Conservation (phyloP, 1,139 yeast genomes). For the Taphrina sp. region DNA sequence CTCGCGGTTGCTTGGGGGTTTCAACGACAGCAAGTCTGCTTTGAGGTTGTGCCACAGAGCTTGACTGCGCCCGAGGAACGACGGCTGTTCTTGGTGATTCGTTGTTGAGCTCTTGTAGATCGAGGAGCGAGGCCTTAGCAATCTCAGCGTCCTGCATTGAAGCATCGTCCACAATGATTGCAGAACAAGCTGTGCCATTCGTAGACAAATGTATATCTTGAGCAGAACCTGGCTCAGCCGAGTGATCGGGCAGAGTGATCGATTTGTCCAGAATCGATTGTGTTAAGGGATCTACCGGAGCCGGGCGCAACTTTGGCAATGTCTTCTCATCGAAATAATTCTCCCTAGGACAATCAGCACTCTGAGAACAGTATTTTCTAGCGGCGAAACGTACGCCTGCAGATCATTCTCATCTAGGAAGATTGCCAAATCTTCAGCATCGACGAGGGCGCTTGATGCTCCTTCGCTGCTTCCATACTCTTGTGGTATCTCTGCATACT, state of each 20-base stretch:
- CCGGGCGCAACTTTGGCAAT: conserved; percentile 30
- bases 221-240: neutral
- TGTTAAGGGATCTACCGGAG: conserved; percentile 14
- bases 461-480: conserved; percentile 6
- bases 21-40: conserved; percentile 14
- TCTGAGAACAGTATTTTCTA: neutral
- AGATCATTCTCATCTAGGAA: conserved; percentile 27
- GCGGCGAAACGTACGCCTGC: neutral
- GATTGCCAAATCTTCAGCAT: conserved; percentile 18
- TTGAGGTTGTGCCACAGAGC: conserved; percentile 15
- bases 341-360: conserved; percentile 33
- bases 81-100: neutral
- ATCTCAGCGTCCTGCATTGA: conserved; percentile 13
- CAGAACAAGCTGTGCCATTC: neutral
- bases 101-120: conserved; percentile 14
- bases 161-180: neutral
- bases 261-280: neutral
- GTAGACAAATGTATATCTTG: neutral
- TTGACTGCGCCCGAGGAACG: neutral
- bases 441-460: conserved; percentile 15
- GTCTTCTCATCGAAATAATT: conserved; percentile 36
- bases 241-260: neutral
- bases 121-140: conserved; percentile 13
- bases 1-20: neutral
- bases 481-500: conserved; percentile 20